A percentile compares a stretch with the other conserved stretches of the same genome.
Conservation (phyloP, 2,329 filamentous ascomycete species). For the Trichoderma oligosporum region DNA sequence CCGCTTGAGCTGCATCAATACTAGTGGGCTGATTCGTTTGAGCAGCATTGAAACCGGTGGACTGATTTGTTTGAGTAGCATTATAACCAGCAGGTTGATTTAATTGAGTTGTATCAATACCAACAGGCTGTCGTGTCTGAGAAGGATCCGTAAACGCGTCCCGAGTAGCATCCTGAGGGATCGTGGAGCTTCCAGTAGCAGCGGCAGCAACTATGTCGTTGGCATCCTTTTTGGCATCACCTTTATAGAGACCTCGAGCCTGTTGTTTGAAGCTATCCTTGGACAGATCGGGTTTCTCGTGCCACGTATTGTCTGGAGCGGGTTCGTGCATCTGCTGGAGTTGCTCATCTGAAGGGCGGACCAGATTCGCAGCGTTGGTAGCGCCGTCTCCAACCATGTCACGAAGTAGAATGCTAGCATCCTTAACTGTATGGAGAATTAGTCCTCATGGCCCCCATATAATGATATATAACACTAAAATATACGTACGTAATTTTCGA, state of each 20-base stretch:
- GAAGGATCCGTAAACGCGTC: too few relatives aligned
- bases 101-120: too few relatives aligned
- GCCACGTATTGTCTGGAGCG: constrained; percentile 90
- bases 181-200: constrained; percentile 41
- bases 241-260: constrained; percentile 58
- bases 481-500: constrained; percentile 72
- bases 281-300: constrained; percentile 75
- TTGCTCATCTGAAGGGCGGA: constrained; percentile 75
- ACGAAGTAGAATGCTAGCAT: constrained; percentile 74
- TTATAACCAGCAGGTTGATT: too few relatives aligned
- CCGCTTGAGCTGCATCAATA: constrained; percentile 34
- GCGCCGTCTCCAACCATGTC: constrained; percentile 93
- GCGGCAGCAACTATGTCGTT: constrained; percentile 58
- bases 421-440: constrained; percentile 52
- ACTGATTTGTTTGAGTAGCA: too few relatives aligned
- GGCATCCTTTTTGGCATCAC: constrained; percentile 54
- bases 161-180: background rate
- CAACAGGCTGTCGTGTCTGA: too few relatives aligned
- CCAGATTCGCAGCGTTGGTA: constrained; percentile 66
- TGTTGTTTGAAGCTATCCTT: constrained; percentile 67
- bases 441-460: too few relatives aligned
- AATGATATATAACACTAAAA: too few relatives aligned
- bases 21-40: constrained; percentile 38
- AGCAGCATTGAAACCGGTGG: background rate
- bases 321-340: constrained; percentile 75